phyloP scores from a whole-genome alignment of 2,329 filamentous ascomycete species.

The Penicillium sp. region DNA sequence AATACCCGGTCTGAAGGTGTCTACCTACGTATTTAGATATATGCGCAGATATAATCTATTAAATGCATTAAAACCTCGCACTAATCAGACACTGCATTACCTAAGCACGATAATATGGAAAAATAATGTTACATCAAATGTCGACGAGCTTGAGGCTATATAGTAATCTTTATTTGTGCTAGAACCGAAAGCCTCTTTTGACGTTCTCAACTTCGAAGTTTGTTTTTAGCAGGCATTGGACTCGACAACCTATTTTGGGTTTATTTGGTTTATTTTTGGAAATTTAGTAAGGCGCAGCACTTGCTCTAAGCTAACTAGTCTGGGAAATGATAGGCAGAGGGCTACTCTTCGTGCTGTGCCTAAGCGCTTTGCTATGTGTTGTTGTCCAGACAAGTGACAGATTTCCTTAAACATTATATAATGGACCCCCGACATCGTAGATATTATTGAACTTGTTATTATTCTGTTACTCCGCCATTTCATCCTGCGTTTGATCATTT shows the following conservation, averaged over 20 bases:
- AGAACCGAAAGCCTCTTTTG: too few species aligned
- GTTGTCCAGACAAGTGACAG: background rate
- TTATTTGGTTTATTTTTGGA: background rate
- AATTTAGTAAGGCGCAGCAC: background rate
- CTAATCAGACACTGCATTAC: background rate
- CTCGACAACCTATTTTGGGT: too few species aligned
- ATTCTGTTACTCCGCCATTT: background rate
- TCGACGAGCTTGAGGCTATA: background rate
- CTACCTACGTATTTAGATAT: background rate
- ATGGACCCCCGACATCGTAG: too few species aligned
- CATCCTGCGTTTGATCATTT: background rate
- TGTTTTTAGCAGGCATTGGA: too few species aligned
- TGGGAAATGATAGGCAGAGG: background rate
- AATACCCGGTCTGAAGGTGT: too few species aligned
- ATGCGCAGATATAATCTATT: background rate
- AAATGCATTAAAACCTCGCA: background rate
- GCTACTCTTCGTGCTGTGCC: background rate
- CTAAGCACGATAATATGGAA: background rate
- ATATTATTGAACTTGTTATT: background rate
- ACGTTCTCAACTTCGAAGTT: too few species aligned
- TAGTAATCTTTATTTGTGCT: background rate
- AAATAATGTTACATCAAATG: background rate
- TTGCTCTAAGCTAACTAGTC: background rate
- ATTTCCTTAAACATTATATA: background rate
- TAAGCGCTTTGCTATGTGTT: conserved; percentile 6